Evolutionary conservation across 73 alveolate genomes (phyloP).

Genomic region (Paramecium tetraurelia): DNA sequence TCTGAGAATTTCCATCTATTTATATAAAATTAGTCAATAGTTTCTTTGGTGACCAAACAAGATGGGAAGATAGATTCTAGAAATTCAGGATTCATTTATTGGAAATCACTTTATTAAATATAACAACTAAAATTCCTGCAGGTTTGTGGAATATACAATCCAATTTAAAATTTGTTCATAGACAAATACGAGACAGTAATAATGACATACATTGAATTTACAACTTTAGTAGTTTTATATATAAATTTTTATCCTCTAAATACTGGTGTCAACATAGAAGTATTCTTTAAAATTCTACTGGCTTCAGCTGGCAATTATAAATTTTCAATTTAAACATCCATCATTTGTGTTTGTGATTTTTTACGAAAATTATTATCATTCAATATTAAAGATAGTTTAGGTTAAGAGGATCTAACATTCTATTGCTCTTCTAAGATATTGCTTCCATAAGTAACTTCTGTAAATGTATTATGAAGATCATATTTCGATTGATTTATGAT

Average conservation of each 20-base stretch:
- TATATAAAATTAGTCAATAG: neutral
- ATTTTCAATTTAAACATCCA: neutral
- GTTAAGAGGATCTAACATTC: neutral
- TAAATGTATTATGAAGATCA: constrained; percentile 18
- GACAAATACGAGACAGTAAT: neutral
- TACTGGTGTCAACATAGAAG: constrained; percentile 11
- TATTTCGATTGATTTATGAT: neutral
- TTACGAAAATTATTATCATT: neutral
- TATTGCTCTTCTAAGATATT: neutral
- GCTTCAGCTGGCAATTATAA: constrained; percentile 9
- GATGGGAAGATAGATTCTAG: constrained; percentile 35
- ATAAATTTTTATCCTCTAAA: constrained; percentile 37
- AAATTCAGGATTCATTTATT: neutral
- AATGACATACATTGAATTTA: neutral
- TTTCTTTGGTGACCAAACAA: neutral
- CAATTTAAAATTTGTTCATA: neutral
- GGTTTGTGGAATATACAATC: constrained; percentile 5
- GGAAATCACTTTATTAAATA: constrained; percentile 10
- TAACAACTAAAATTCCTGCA: constrained; percentile 1
- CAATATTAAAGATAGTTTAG: neutral
- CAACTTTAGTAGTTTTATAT: neutral
- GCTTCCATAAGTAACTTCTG: constrained; percentile 34
- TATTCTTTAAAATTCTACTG: neutral
- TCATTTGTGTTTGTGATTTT: neutral
- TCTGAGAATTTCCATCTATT: constrained; percentile 49